These are phyloP conservation scores for Aaosphaeria arxii DNA, from an alignment of 2,329 filamentous ascomycete species.

Conservation along the genomic window DNA sequence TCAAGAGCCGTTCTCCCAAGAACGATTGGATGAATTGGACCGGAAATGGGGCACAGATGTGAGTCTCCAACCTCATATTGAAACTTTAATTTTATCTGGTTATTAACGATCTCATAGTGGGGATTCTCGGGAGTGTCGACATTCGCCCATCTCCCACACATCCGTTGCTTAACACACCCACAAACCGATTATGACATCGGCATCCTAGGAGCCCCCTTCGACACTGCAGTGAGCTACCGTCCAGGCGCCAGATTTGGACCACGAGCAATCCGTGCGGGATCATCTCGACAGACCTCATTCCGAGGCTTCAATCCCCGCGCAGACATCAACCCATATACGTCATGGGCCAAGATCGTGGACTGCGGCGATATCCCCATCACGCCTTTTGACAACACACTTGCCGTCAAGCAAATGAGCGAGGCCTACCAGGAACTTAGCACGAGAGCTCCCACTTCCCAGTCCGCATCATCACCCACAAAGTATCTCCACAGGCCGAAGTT, in stretches of 20 bases:
- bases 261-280: constrained; percentile 80
- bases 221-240: constrained; percentile 47
- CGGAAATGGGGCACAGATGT: constrained; percentile 43
- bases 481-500: constrained; percentile 47
- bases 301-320: constrained; percentile 82
- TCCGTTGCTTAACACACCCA: constrained; percentile 47
- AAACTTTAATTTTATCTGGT: constrained; percentile 11
- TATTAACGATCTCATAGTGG: constrained; percentile 46
- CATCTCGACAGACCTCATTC: constrained; percentile 74
- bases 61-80: neutral
- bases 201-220: constrained; percentile 50
- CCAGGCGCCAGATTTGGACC: constrained; percentile 70
- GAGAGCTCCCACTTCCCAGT: constrained; percentile 37
- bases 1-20: constrained; percentile 25
- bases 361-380: constrained; percentile 89
- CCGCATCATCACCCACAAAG: constrained; percentile 33
- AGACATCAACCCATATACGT: constrained; percentile 76
- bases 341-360: constrained; percentile 77
- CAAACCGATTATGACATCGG: constrained; percentile 45
- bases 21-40: constrained; percentile 30
- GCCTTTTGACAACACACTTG: constrained; percentile 81
- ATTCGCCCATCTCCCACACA: constrained; percentile 48
- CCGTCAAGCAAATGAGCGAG: constrained; percentile 78
- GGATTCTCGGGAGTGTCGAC: constrained; percentile 69
- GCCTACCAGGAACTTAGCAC: constrained; percentile 69